These are phyloP conservation scores for Salix suchowensis DNA, from an alignment of 345 rosid species.

Conservation along the genomic window DNA sequence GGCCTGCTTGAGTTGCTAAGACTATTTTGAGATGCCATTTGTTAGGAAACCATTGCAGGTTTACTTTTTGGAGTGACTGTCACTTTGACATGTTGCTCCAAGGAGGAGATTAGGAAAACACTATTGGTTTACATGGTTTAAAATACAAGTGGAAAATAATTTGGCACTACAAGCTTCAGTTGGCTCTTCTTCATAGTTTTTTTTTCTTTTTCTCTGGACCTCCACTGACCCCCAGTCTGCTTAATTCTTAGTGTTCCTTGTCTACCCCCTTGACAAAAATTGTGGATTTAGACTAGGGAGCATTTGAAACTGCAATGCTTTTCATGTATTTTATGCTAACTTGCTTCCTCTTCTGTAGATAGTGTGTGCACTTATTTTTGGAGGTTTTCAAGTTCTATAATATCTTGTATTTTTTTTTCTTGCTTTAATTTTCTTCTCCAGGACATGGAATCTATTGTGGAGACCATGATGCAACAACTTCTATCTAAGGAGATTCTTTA, in stretches of 20 bases:
- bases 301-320: neutral
- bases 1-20: neutral
- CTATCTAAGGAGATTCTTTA: slow-evolving; percentile 89
- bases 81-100: neutral
- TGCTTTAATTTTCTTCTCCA: slow-evolving; percentile 17
- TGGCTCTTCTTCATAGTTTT: neutral
- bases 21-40: neutral
- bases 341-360: neutral
- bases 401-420: neutral
- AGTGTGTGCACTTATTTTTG: neutral
- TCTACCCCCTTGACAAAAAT: neutral
- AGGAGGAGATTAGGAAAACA: no score
- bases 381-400: neutral
- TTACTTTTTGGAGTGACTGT: neutral
- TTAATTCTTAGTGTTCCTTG: neutral
- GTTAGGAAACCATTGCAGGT: neutral
- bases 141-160: neutral
- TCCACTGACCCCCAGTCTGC: neutral
- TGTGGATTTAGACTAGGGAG: neutral
- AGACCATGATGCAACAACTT: slow-evolving; percentile 99
- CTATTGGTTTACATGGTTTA: neutral
- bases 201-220: neutral
- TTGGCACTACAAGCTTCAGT: neutral
- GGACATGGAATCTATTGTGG: slow-evolving; percentile 94
- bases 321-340: neutral